Base-by-base conservation (phyloP, 73 alveolate species). In the Diophrys sp. region DNA sequence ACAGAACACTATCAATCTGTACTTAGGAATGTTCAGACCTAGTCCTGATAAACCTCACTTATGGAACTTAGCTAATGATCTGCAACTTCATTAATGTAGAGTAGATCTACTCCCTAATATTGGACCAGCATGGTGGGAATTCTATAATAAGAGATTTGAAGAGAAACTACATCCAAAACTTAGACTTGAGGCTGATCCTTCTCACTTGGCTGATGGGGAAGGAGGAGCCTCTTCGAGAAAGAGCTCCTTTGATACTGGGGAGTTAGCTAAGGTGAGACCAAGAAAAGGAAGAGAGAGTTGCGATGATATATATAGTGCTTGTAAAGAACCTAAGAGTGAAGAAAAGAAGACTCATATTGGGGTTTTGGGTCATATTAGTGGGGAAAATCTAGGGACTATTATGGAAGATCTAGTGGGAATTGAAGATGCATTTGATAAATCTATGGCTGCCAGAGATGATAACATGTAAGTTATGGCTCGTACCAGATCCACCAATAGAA, bases 11-110 rank as follows among this genome's bases (percentile, higher is more conserved):
- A 91, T 94, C 0, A 94, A 94, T 71, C 80, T 94, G 26, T 94
- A 89, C 87, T 74, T 94, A 26, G 98, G 98, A 33, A 85, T 90
- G 76, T 90, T 33, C 75, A 71, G 29, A 0, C 94, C 96, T 31
- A 33, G 1, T 0, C 85, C 71, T 23, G 26, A 81, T 56, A 28
- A 68, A 56, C 25, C 69, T 0, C 80, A 79, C 24, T 70, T 86
- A 0, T 90, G 96, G 93, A 54, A 75, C 54, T 53, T 86, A 1
- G 71, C 70, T 2, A 54, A 67, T 67, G 93, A 86, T 73, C 14
- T 27, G 26, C 54, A 28, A 26, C 83, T 86, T 23, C 82, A 86
- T n/a, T 79, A 86, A 27, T 82, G 67, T 24, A 70, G 74, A 32
- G 70, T 31, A 0, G 92, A 86, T 23, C 11, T 44, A n/a, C 56